Conservation (phyloP, 2,329 filamentous ascomycete genomes). For the Dendryphion nanum region DNA sequence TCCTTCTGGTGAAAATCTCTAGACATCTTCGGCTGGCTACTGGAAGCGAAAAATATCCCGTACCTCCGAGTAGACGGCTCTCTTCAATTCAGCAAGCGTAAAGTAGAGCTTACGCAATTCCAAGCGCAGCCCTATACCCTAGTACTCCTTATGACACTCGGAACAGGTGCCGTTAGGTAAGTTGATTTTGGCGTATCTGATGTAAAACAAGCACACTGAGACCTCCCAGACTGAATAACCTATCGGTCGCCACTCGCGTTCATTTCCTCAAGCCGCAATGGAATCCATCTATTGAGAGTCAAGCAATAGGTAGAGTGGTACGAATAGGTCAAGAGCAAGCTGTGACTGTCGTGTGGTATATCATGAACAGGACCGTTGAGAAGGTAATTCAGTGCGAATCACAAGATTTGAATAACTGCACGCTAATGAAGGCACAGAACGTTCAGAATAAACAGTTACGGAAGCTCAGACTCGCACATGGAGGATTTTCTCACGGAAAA, state of each 20-base stretch:
- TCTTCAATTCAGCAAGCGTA: conserved; percentile 9
- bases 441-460: too few relatives aligned
- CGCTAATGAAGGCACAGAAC: too few relatives aligned
- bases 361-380: conserved; percentile 18
- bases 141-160: conserved; percentile 21
- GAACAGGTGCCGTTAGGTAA: conserved; percentile 21
- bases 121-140: conserved; percentile 11
- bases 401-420: too few relatives aligned
- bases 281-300: conserved; percentile 23
- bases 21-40: conserved; percentile 22
- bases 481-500: too few relatives aligned
- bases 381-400: too few relatives aligned
- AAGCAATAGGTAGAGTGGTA: conserved; percentile 19
- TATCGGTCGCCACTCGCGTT: conserved; percentile 2
- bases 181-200: too few relatives aligned
- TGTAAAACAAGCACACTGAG: too few relatives aligned
- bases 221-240: too few relatives aligned
- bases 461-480: too few relatives aligned
- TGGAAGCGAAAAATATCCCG: conserved; percentile 16
- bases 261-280: conserved; percentile 25
- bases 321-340: conserved; percentile 17
- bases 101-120: conserved; percentile 12
- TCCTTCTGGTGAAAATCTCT: conserved; percentile 35
- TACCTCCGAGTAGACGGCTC: conserved; percentile 17
- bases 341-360: conserved; percentile 18